Evolutionary conservation across 371 early-diverging fungal genomes (phyloP), one percentile per base, ranked within the genome.

Genomic region (Syncephalis plumigaleata): DNA sequence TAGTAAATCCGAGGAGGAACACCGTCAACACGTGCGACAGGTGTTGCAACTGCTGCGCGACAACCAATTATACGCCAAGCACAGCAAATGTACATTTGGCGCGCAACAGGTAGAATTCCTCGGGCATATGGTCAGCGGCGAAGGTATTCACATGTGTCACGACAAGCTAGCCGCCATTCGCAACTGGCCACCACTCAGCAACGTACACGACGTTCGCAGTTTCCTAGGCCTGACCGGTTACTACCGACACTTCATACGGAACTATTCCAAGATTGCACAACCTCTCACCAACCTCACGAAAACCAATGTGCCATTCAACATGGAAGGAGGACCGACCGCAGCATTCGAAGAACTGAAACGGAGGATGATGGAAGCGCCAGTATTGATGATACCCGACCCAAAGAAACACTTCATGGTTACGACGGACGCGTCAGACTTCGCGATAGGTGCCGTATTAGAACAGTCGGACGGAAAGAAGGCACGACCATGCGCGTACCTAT

Each of bases 21-120:
- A 74, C 52, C 1, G 55, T 0, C 13, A 45, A 1, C 65, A 68
- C 38, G 13, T 73, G 0, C 20, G 47, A 18, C 0, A 17, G 26
- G 53, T 73, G 0, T 59, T 74, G 8, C 39, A 58, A 36, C 45
- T 45, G 16, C 56, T 71, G 1, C 22, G 51, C 3, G 46, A 60
- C 13, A 45, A 47, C 13, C 51, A 56, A 4, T 43, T 75, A 13
- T 37, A 54, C 16, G 49, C 67, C 9, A 65, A 63, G 24, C 49
- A 47, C 0, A 38, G 27, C 0, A 73, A 77, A 53, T 70, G 71
- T 54, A 1, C 45, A 24, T 62, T 71, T 22, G 31, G 45, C 4
- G 36, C 36, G 3, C 39, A 46, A 1, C n/a, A 48, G 13, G 53
- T 70, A 0, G 47, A 48, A 16, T 60, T 59, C 39, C 47, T 75